Conservation (phyloP, 1,284 basidiomycete genomes). For the Puccinia brachypodii region DNA sequence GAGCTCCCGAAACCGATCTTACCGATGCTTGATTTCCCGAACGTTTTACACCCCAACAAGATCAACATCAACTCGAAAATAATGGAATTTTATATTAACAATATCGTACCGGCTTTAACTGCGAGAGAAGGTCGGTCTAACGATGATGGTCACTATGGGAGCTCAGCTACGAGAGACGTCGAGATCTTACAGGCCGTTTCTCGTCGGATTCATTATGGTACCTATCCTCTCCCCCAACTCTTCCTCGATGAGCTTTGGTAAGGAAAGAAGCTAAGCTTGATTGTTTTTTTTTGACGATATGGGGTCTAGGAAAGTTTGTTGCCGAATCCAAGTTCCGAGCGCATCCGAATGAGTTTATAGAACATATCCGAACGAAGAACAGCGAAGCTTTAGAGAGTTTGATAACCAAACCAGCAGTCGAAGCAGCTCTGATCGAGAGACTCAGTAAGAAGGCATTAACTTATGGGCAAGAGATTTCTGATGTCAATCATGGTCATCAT, state of each 20-base stretch:
- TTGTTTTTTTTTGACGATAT: neutral
- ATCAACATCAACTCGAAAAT: slow-evolving; percentile 88
- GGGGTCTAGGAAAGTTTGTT: slow-evolving; percentile 84
- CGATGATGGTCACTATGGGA: slow-evolving; percentile 97
- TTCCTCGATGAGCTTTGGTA: too few relatives aligned
- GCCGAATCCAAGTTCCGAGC: slow-evolving; percentile 91
- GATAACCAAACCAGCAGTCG: slow-evolving; percentile 96
- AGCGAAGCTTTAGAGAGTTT: slow-evolving; percentile 72
- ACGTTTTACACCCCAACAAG: slow-evolving; percentile 74
- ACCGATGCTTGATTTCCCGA: slow-evolving; percentile 71
- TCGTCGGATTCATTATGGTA: slow-evolving; percentile 96
- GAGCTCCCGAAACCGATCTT: slow-evolving; percentile 81
- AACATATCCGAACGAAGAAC: slow-evolving; percentile 80
- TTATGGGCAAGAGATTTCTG: slow-evolving; percentile 80
- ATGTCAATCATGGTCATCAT: slow-evolving; percentile 49
- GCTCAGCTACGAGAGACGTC: slow-evolving; percentile 87
- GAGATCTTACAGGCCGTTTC: slow-evolving; percentile 91
- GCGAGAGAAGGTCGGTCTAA: slow-evolving; percentile 68
- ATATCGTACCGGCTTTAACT: slow-evolving; percentile 80
- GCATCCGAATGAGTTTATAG: slow-evolving; percentile 81
- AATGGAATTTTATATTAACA: slow-evolving; percentile 78
- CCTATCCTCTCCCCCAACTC: slow-evolving; percentile 2
- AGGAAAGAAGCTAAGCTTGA: too few relatives aligned
- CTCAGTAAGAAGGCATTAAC: slow-evolving; percentile 85
- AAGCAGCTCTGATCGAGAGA: slow-evolving; percentile 78